Percentiles rank a stretch among this genome's conserved stretches.
Conservation (phyloP, 495 filamentous ascomycete species). For the Haplographium delicatum region DNA sequence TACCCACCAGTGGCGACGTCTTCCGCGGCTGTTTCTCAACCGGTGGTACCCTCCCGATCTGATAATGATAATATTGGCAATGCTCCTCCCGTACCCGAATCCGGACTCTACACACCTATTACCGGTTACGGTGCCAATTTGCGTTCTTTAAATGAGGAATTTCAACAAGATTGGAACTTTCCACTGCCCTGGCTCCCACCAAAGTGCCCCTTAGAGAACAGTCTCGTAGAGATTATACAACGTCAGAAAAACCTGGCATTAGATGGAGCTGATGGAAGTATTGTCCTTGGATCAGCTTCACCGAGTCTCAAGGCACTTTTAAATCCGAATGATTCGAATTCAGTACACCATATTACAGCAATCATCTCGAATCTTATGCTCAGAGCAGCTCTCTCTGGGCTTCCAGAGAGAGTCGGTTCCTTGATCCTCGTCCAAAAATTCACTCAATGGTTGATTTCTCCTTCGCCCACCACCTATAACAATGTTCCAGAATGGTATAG, state of each 20-base stretch:
- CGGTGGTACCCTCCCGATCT: no score
- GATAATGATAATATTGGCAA: no score
- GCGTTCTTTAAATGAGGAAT: no score
- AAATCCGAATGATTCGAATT: constrained; percentile 6
- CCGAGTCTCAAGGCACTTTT: constrained; percentile 11
- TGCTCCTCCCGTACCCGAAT: not conserved
- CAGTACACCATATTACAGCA: constrained; percentile 3
- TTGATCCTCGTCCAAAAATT: constrained; percentile 12
- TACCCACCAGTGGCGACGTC: no score
- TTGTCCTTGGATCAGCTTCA: constrained; percentile 1
- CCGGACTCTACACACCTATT: not conserved
- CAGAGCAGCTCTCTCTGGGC: not conserved
- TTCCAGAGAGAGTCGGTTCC: constrained; percentile 6
- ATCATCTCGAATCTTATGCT: constrained; percentile 15
- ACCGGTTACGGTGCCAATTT: no score
- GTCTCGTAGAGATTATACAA: constrained; percentile 12
- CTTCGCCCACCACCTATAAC: constrained; percentile 18
- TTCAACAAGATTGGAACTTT: constrained; percentile 16
- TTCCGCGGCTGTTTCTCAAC: no score
- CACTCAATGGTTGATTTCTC: constrained; percentile 24
- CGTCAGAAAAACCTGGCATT: constrained; percentile 5
- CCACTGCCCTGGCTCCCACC: constrained; percentile 15
- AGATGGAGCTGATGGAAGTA: not conserved
- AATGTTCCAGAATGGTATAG: constrained; percentile 19
- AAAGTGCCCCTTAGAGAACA: constrained; percentile 10